Evolutionary conservation across 2,329 filamentous ascomycete species (phyloP), one percentile per base, ranked within the genome.

Genomic region (Ceratocystis cubensis): DNA sequence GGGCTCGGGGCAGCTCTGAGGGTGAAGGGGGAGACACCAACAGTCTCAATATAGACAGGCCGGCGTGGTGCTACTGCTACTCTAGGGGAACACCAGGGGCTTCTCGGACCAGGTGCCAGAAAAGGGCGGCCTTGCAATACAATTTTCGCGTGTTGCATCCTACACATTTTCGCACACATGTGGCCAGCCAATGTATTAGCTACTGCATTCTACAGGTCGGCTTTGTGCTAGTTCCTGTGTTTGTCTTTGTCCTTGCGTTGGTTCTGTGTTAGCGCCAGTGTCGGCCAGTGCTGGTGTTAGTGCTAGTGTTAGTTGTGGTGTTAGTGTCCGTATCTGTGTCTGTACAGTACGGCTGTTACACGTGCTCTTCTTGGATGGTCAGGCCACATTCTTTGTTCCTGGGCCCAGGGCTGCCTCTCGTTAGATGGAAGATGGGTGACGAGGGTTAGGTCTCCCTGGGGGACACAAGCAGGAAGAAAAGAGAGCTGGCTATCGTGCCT

Each of bases 151-250:
- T 57, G 28, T 15, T 33, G 53, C 25, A 30, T 57, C 53, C 53
- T 30, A 57, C 53, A 28, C 25, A 57, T 37, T 17, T 7, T 57
- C 22, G 25, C 53, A n/a, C 56, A 59, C 25, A 37, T 37, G 56
- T 30, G 30, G 56, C 28, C 56, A 59, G 48, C 56, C 56, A 59
- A 59, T 59, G 28, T 59, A 59, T 59, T 59, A 59, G 56, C 30
- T 30, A n/a, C 13, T 59, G 25, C 56, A 37, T 59, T 59, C 56
- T 59, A 59, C 3, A 25, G 48, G 20, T 5, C 25, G 22, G 48
- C 20, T 15, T 59, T 17, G 5, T 15, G 10, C 22, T 30, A 28
- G 56, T 20, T 10, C 8, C 28, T 41, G 37, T 41, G 37, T 41
- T 41, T 41, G 37, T 41, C 33, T 41, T 41, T 41, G 37, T 41